phyloP scores from a whole-genome alignment of 2,329 filamentous ascomycete species.

The Thielaviopsis musarum region DNA sequence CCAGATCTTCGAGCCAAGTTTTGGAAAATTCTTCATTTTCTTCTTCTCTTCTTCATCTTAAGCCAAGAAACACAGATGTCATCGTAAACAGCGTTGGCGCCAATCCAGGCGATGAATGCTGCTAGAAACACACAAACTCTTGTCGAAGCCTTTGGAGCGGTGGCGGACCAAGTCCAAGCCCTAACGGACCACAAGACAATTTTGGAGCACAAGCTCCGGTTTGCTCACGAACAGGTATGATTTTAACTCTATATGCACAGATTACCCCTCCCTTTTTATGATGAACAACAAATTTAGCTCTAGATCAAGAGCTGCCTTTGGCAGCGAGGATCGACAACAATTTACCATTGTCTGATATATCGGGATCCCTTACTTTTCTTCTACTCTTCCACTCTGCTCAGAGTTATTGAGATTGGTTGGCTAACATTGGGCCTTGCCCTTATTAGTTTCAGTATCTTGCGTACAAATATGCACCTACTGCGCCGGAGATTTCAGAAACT shows the following conservation, averaged over 20 bases:
- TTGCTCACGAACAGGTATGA: constrained; percentile 49
- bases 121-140: constrained; percentile 31
- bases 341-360: constrained; percentile 26
- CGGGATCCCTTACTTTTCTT: constrained; percentile 4
- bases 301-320: constrained; percentile 58
- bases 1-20: constrained; percentile 1
- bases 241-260: neutral
- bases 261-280: constrained; percentile 18
- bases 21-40: constrained; percentile 14
- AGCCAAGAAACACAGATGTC: constrained; percentile 6
- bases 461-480: constrained; percentile 50
- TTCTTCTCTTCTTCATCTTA: neutral
- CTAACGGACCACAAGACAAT: constrained; percentile 47
- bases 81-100: constrained; percentile 11
- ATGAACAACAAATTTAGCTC: constrained; percentile 48
- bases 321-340: constrained; percentile 45
- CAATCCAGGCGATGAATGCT: constrained; percentile 12
- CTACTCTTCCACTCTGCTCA: neutral
- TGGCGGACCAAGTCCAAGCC: constrained; percentile 48
- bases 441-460: constrained; percentile 44
- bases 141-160: constrained; percentile 45
- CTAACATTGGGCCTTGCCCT: constrained; percentile 1
- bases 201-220: constrained; percentile 49
- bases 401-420: neutral
- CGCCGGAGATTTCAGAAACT: constrained; percentile 48